Percentiles rank a stretch among this genome's conserved stretches.
Conservation (phyloP, 2,329 filamentous ascomycete genomes). For the Fusarium oligoseptatum region DNA sequence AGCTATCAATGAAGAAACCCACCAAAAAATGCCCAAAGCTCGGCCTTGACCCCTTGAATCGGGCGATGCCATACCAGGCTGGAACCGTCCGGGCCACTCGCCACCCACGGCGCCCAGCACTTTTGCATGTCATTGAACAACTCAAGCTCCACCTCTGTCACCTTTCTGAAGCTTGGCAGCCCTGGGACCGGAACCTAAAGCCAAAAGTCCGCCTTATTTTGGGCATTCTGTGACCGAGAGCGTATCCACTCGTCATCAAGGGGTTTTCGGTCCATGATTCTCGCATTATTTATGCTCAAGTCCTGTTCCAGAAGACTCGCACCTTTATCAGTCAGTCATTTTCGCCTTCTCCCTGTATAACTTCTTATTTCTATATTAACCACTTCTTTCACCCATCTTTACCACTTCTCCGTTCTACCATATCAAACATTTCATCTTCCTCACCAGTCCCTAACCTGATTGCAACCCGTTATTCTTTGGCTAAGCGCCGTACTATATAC, state of each 20-base stretch:
- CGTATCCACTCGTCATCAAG: neutral
- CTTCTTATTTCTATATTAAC: neutral
- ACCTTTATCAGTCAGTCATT: neutral
- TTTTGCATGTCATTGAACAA: neutral
- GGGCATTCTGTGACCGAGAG: neutral
- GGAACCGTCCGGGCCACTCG: neutral
- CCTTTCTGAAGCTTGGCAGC: neutral
- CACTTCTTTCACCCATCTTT: neutral
- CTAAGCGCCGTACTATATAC: neutral
- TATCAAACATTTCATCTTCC: neutral
- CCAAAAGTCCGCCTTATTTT: neutral
- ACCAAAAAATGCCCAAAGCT: neutral
- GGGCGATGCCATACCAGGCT: neutral
- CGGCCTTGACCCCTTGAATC: neutral
- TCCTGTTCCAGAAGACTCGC: neutral
- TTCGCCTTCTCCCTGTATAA: neutral
- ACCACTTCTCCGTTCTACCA: neutral
- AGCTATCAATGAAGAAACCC: neutral
- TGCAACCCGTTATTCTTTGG: neutral
- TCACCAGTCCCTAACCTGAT: neutral
- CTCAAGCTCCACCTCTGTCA: neutral
- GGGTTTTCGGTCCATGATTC: neutral
- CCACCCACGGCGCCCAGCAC: neutral
- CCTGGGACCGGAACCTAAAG: neutral
- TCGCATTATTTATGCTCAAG: slow-evolving; percentile 5